These are phyloP conservation scores for Lentithecium fluviatile DNA, from an alignment of 495 filamentous ascomycete genomes.

Conservation along the genomic window DNA sequence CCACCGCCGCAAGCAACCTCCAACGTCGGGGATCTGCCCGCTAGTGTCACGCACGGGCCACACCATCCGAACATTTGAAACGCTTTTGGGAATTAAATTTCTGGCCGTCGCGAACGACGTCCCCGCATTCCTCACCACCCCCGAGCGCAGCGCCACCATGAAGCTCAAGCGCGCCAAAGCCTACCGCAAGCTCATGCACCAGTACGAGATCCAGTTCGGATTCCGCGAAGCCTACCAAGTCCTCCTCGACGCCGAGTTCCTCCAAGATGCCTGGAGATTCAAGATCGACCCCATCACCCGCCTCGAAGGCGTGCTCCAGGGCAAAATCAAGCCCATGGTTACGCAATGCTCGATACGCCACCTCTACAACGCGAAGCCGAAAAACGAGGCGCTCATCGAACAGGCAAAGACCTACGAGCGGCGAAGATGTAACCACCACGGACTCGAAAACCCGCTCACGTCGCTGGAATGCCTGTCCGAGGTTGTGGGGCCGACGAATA, in stretches of 20 bases:
- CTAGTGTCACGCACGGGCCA: not conserved
- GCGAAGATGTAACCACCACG: constrained; percentile 85
- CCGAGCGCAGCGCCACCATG: constrained; percentile 52
- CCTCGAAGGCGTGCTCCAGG: constrained; percentile 72
- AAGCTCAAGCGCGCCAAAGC: constrained; percentile 90
- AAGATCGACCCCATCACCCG: constrained; percentile 76
- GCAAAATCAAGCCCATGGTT: constrained; percentile 71
- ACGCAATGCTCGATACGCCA: constrained; percentile 57
- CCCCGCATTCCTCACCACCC: not conserved
- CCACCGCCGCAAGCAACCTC: not conserved
- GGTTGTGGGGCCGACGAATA: constrained; percentile 82
- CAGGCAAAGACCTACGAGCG: constrained; percentile 74
- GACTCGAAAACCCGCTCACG: constrained; percentile 70
- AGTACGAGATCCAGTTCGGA: constrained; percentile 77
- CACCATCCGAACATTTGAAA: too few relatives aligned
- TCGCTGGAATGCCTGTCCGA: constrained; percentile 74
- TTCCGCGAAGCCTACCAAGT: constrained; percentile 63
- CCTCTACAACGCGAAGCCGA: constrained; percentile 63
- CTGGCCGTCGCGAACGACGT: not conserved
- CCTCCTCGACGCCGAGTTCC: constrained; percentile 70
- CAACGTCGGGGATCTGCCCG: not conserved
- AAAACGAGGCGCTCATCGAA: constrained; percentile 60
- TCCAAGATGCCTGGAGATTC: constrained; percentile 68
- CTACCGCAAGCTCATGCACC: constrained; percentile 94
- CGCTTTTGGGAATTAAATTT: constrained; percentile 1